Percentiles rank a stretch among this genome's conserved stretches.
Evolutionary conservation across 768 basidiomycete species (phyloP).

Genomic region (Lentinula guzmanii): DNA sequence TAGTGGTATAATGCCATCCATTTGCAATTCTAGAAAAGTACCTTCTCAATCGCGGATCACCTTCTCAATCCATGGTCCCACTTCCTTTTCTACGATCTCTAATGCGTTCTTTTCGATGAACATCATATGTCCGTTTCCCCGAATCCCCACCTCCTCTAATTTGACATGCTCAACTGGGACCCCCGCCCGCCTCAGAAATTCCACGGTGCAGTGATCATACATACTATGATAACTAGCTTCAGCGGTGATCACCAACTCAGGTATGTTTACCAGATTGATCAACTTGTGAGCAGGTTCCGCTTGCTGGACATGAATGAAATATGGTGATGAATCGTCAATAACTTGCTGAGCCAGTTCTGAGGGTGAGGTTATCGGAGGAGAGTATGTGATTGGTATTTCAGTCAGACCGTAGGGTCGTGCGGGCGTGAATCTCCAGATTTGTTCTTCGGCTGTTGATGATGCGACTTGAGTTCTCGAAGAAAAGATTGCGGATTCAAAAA

Average conservation of each 20-base stretch:
- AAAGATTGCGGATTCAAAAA: constrained; percentile 33
- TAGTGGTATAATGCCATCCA: too few species aligned
- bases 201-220: constrained; percentile 40
- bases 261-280: constrained; percentile 34
- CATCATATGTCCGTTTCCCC: constrained; percentile 52
- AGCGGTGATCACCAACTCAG: constrained; percentile 42
- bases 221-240: constrained; percentile 45
- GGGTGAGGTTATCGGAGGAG: constrained; percentile 33
- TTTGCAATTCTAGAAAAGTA: too few species aligned
- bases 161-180: constrained; percentile 35
- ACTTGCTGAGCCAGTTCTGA: constrained; percentile 24
- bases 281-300: constrained; percentile 33
- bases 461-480: constrained; percentile 12
- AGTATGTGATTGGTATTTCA: constrained; percentile 37
- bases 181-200: constrained; percentile 38
- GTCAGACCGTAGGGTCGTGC: constrained; percentile 44
- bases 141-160: constrained; percentile 37
- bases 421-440: constrained; percentile 7
- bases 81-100: constrained; percentile 33
- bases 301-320: constrained; percentile 38
- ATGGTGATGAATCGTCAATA: constrained; percentile 17
- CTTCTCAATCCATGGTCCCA: constrained; percentile 31
- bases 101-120: constrained; percentile 48
- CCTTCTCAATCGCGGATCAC: neutral
- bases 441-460: neutral